Base-by-base conservation (phyloP, 495 filamentous ascomycete species). In the Tricharina praecox region DNA sequence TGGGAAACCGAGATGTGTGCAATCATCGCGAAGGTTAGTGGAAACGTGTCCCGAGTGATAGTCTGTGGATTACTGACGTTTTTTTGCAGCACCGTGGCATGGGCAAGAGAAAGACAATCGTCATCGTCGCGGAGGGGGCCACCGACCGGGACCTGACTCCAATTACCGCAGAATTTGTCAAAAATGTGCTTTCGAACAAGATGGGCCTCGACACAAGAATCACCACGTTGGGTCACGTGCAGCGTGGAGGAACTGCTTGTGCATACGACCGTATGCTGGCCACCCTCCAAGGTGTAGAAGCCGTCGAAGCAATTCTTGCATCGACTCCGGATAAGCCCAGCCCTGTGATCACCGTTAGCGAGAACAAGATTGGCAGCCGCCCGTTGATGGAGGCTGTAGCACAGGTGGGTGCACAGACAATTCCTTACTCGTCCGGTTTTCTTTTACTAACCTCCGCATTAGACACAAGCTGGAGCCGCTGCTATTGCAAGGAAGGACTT, bases 111-210 rank as follows among this genome's bases (percentile, higher is more conserved):
- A 88, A 93, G 67, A 96, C 92, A 1, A 96, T 96, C 50, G 87
- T 99, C 52, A 95, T 99, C 51, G 79, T 99, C 41, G 88, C 90
- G 30, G 90, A 99, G 64, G 90, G 90, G 53, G 90, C 90, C 23
- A 78, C 85, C 40, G 92, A 99, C 62, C 72, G 70, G 41, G 65
- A 93, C 13, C 77, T 93, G 24, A 84, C 81, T 59, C 86, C 85
- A 61, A 90, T 99, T 53, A 74, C 76, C 2, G 78, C 85, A 7
- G 60, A 62, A 4, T 78, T 76, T 62, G 80, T 99, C 55, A 94
- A 88, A 62, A 81, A 86, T 53, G 73, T 96, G 26, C 75, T 99
- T 9, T 79, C 85, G 23, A 72, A 85, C 32, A 78, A 78, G 33
- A 45, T 72, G 0, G 68, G 71, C 1, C 68, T 99, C 41, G 92